Conservation (phyloP, 352 stramenopile species). For the Globisporangium spiculum region DNA sequence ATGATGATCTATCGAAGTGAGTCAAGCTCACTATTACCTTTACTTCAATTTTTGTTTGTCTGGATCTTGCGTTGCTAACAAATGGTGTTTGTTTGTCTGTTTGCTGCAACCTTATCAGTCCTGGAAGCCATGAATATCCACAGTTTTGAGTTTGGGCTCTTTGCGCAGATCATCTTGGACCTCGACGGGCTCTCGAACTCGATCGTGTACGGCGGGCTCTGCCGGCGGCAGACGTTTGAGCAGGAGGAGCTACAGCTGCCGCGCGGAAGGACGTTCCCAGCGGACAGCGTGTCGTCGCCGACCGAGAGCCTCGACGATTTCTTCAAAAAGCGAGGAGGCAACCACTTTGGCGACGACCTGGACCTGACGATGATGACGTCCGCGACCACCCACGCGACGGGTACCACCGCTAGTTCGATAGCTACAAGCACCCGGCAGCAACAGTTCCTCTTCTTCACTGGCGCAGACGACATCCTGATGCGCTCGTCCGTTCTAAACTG, state of each 20-base stretch:
- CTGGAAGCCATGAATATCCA: conserved; percentile 36
- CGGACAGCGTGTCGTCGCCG: conserved; percentile 43
- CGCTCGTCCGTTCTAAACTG: conserved; percentile 15
- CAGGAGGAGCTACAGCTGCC: conserved; percentile 15
- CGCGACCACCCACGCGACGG: not conserved
- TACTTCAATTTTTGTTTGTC: not conserved
- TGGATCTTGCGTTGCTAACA: not conserved
- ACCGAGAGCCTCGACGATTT: conserved; percentile 34
- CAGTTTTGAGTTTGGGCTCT: conserved; percentile 38
- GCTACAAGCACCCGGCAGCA: not conserved
- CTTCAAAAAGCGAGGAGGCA: conserved; percentile 27
- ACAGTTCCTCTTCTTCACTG: conserved; percentile 6
- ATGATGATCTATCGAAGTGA: conserved; percentile 74
- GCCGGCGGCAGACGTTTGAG: conserved; percentile 22
- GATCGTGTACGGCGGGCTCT: conserved; percentile 70
- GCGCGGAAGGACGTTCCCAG: conserved; percentile 27
- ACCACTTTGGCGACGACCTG: conserved; percentile 18
- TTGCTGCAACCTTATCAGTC: conserved; percentile 22
- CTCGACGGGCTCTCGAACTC: conserved; percentile 72
- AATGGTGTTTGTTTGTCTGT: not conserved
- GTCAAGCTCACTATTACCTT: conserved; percentile 11
- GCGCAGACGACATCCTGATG: conserved; percentile 17
- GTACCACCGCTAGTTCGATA: not conserved
- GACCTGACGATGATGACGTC: conserved; percentile 17
- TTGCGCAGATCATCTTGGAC: conserved; percentile 60